Percentiles rank a stretch among this genome's conserved stretches.
Evolutionary conservation across 139 green algal species (phyloP).

Genomic region (Astrephomene gubernaculifera): DNA sequence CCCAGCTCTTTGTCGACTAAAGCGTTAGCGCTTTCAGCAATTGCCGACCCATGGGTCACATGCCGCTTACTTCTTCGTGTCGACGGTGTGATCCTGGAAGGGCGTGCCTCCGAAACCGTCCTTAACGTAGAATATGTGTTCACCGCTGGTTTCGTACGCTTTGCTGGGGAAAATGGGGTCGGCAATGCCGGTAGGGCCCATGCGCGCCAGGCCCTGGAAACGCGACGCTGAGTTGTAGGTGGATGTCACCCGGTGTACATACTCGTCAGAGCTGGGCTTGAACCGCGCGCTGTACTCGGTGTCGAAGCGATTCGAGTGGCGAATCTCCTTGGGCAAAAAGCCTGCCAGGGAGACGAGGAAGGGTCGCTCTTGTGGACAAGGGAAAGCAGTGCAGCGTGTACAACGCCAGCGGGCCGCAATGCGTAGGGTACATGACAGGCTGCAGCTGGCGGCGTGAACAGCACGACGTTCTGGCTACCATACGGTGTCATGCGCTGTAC

Average conservation of each 20-base stretch:
- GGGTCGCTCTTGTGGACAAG: too few relatives aligned
- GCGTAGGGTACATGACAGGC: too few relatives aligned
- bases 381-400: too few relatives aligned
- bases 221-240: slow-evolving; percentile 19
- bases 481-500: too few relatives aligned
- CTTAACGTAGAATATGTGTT: slow-evolving; percentile 31
- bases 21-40: too few relatives aligned
- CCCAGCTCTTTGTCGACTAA: too few relatives aligned
- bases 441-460: too few relatives aligned
- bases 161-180: slow-evolving; percentile 9
- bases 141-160: background rate
- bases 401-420: too few relatives aligned
- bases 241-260: slow-evolving; percentile 1
- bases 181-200: slow-evolving; percentile 11
- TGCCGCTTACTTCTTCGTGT: background rate
- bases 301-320: background rate
- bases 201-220: slow-evolving; percentile 16
- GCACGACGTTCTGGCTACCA: too few relatives aligned
- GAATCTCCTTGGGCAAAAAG: slow-evolving; percentile 24
- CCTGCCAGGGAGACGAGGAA: background rate
- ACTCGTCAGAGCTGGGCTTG: slow-evolving; percentile 1
- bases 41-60: too few relatives aligned
- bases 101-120: slow-evolving; percentile 8
- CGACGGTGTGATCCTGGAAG: slow-evolving; percentile 27
- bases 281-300: slow-evolving; percentile 20